Evolutionary conservation across 345 rosid species (phyloP).

Genomic region (Microcos paniculata): DNA sequence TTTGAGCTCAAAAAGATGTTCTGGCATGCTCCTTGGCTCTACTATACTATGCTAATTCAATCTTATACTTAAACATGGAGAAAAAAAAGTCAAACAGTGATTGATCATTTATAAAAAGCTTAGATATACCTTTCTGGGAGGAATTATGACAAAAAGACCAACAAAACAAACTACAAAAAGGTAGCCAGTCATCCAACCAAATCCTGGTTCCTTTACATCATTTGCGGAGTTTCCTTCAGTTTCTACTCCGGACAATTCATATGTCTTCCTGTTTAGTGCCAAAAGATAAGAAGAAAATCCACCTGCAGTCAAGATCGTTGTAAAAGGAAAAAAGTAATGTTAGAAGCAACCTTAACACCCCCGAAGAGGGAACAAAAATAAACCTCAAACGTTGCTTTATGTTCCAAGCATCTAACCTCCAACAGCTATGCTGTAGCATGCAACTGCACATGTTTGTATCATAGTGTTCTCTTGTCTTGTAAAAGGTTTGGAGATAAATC

Average conservation of each 20-base stretch:
- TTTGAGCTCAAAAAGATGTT: no score
- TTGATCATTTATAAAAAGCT: not conserved
- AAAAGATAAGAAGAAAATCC: conserved; percentile 95
- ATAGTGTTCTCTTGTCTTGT: conserved; percentile 91
- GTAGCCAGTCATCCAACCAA: conserved; percentile 93
- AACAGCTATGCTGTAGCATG: conserved; percentile 83
- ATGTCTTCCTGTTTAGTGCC: conserved; percentile 80
- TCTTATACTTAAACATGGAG: no score
- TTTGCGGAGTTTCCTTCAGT: conserved; percentile 64
- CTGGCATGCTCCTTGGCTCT: no score
- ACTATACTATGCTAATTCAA: no score
- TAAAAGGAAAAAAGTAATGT: no score
- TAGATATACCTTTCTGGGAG: conserved; percentile 68
- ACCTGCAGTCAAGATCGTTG: conserved; percentile 47
- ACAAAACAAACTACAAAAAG: conserved; percentile 87
- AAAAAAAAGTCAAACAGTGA: no score
- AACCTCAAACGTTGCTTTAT: no score
- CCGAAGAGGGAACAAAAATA: no score
- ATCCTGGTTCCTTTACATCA: conserved; percentile 76
- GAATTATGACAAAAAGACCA: conserved; percentile 89
- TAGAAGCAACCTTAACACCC: not conserved
- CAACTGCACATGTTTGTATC: conserved; percentile 95
- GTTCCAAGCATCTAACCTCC: no score
- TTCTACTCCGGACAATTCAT: conserved; percentile 69
- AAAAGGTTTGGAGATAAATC: conserved; percentile 65